Base-by-base conservation (phyloP, 306 rosid genomes). In the Ammopiptanthus mongolicus region DNA sequence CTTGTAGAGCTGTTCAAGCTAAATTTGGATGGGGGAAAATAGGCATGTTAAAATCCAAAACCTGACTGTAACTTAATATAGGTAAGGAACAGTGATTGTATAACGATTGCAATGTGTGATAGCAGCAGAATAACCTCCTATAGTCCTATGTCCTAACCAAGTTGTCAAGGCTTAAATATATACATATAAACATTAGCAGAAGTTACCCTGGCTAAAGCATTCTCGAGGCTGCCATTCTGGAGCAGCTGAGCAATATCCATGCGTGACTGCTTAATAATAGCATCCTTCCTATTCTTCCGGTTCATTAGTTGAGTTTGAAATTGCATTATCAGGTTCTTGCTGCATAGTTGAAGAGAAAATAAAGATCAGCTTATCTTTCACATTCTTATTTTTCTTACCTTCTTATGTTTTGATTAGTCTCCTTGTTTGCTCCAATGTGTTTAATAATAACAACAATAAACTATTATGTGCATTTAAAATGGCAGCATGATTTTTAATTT, bases 191-290 rank as follows among this genome's bases (percentile, higher is more conserved):
- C 18, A 39, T 21, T 48, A 9, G 31, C 6, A 51, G 0, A 34
- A 37, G 8, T 17, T 69, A 70, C 65, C 31, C 51, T 51, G 55
- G 67, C 13, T 7, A 70, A 51, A 52, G 78, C 78, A 70, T 5
- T 31, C 1, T 62, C n/a, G 5, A 68, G 34, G 10, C 21, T 33
- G 14, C 65, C 67, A 39, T 11, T 78, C 5, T 29, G 73, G 73
- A 78, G 73, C 6, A 63, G 78, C 28, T 71, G 68, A 71, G 68
- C 61, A 72, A 64, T 64, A 64, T 71, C 78, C 18, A 8, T 18
- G 1, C 31, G 48, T 2, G 78, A 39, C 13, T 62, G 78, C 50
- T 57, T 62, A 5, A 71, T 37, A 44, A 71, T 52, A 12, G 69
- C 36, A 33, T 41, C 18, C 53, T 11, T 78, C 18, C 74, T 63